Evolutionary conservation across 2,329 filamentous ascomycete species (phyloP).

Genomic region (Dactylellina cionopaga): DNA sequence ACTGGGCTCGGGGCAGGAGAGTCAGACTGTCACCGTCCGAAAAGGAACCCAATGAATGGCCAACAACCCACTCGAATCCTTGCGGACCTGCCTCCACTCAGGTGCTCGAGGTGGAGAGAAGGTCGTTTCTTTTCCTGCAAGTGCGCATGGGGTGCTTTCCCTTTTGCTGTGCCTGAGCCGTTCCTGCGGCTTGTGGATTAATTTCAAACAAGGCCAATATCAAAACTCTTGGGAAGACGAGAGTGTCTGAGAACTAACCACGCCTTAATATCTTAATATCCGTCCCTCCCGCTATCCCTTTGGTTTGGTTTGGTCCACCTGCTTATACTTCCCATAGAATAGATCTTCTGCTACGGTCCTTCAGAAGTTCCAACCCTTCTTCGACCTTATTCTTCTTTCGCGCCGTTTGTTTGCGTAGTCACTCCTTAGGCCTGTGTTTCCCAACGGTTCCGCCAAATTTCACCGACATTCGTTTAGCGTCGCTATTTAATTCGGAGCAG

Average conservation of each 20-base stretch:
- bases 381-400: constrained; percentile 24
- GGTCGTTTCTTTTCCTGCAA: constrained; percentile 53
- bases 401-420: constrained; percentile 44
- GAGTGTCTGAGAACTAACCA: constrained; percentile 52
- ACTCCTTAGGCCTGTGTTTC: constrained; percentile 43
- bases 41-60: constrained; percentile 35
- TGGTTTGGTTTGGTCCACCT: constrained; percentile 29
- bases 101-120: constrained; percentile 46
- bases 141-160: constrained; percentile 39
- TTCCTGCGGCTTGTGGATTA: constrained; percentile 53
- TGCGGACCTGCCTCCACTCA: constrained; percentile 42
- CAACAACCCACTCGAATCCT: constrained; percentile 26
- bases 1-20: constrained; percentile 42
- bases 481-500: neutral
- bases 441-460: constrained; percentile 24
- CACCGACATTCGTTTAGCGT: constrained; percentile 47
- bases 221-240: constrained; percentile 42
- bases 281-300: constrained; percentile 46
- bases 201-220: constrained; percentile 53
- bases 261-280: constrained; percentile 52
- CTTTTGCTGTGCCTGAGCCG: constrained; percentile 44
- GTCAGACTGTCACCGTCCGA: constrained; percentile 49
- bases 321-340: constrained; percentile 21
- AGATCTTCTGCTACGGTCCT: constrained; percentile 22
- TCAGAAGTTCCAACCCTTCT: constrained; percentile 23